phyloP scores from a whole-genome alignment of 2,329 filamentous ascomycete genomes.

The Xylaria hypoxylon region DNA sequence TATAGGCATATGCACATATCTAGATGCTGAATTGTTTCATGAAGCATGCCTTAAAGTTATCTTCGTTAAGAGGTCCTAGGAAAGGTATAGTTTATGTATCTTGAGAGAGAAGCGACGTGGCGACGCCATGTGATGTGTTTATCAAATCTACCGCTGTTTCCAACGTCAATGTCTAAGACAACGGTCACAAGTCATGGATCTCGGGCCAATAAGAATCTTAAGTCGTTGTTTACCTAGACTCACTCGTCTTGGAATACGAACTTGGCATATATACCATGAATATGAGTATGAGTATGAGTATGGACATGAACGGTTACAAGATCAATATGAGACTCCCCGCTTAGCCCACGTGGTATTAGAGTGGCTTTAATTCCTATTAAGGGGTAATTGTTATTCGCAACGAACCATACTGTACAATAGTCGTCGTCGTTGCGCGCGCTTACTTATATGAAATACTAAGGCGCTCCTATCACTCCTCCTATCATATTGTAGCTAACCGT shows the following conservation, averaged over 20 bases:
- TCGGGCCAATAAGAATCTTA: slow-evolving; percentile 18
- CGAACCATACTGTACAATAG: neutral
- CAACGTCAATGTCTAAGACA: slow-evolving; percentile 15
- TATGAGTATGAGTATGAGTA: too few relatives aligned
- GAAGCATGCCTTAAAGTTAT: neutral
- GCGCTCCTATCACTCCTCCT: neutral
- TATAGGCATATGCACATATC: neutral
- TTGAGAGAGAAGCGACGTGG: neutral
- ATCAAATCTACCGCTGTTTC: neutral
- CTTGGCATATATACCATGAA: neutral
- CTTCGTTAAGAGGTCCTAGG: neutral
- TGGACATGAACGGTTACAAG: neutral
- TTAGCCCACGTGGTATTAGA: neutral
- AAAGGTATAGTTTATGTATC: neutral
- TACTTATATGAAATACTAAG: neutral
- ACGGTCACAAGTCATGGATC: slow-evolving; percentile 10
- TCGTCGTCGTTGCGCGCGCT: neutral
- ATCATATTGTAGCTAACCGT: neutral
- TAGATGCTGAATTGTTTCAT: too few relatives aligned
- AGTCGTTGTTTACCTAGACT: neutral
- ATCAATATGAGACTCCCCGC: neutral
- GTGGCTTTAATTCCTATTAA: neutral
- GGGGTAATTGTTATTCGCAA: neutral
- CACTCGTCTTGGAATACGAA: neutral
- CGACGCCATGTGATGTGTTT: neutral